A percentile compares a stretch with the other conserved stretches of the same genome.
phyloP scores from a whole-genome alignment of 768 basidiomycete species.

The Amanita rimosa region DNA sequence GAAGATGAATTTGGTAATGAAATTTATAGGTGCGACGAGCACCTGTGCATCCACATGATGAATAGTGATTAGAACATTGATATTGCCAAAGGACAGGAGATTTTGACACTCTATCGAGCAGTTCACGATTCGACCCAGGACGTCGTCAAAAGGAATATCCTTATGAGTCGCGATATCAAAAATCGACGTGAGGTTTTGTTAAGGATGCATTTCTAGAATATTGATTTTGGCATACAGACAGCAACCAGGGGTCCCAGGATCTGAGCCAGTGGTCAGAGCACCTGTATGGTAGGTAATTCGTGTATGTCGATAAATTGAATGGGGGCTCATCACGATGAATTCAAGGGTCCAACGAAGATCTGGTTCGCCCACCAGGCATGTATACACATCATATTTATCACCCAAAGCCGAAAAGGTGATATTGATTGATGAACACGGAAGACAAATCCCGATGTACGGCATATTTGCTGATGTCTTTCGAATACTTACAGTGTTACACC shows the following conservation, averaged over 20 bases:
- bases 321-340: background rate
- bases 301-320: background rate
- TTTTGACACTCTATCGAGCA: background rate
- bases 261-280: background rate
- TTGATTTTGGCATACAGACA: background rate
- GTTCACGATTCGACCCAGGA: background rate
- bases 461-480: background rate
- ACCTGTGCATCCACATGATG: background rate
- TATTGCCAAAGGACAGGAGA: constrained; percentile 5
- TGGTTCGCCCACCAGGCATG: constrained; percentile 3
- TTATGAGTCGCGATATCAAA: constrained; percentile 4
- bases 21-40: constrained; percentile 35
- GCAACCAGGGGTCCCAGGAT: background rate
- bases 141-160: constrained; percentile 3
- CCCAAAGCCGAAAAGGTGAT: constrained; percentile 9
- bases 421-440: constrained; percentile 11
- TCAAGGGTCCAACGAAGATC: background rate
- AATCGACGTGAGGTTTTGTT: background rate
- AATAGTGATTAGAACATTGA: background rate
- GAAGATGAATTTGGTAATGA: constrained; percentile 50
- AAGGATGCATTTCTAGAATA: background rate
- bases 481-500: background rate
- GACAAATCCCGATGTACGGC: constrained; percentile 11
- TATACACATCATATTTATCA: constrained; percentile 5
- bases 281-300: constrained; percentile 2